phyloP scores from a whole-genome alignment of 1,284 basidiomycete genomes.

The Sutorius eximius region DNA sequence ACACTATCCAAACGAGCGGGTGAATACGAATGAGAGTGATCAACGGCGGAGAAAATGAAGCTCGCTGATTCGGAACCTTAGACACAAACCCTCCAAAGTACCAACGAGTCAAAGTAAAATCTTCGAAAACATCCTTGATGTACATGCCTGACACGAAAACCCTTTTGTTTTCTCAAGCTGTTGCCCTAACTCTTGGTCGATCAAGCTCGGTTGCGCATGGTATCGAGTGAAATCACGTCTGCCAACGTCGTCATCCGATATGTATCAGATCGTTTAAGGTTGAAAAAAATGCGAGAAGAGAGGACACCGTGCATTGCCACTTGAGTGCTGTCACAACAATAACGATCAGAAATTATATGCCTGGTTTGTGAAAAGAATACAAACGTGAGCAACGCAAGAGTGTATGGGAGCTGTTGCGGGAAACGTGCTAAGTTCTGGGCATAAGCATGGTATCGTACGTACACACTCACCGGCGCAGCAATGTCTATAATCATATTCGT shows the following conservation, averaged over 20 bases:
- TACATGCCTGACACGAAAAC: too few relatives aligned
- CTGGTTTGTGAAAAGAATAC: constrained; percentile 5
- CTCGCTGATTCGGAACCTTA: too few relatives aligned
- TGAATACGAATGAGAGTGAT: too few relatives aligned
- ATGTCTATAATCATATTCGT: constrained; percentile 18
- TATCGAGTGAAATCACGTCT: constrained; percentile 1
- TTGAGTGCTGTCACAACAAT: constrained; percentile 22
- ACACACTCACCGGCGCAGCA: constrained; percentile 22
- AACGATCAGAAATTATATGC: constrained; percentile 6
- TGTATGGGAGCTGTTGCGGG: constrained; percentile 18
- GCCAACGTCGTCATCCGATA: neutral
- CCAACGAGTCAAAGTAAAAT: too few relatives aligned
- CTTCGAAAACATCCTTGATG: too few relatives aligned
- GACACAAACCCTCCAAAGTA: too few relatives aligned
- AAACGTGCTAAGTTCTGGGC: neutral
- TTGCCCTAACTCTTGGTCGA: neutral
- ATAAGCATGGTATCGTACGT: neutral
- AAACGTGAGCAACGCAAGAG: constrained; percentile 27
- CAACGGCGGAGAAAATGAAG: too few relatives aligned
- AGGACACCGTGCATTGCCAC: constrained; percentile 30
- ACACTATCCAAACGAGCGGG: too few relatives aligned
- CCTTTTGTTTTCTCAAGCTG: too few relatives aligned
- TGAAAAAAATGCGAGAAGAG: constrained; percentile 32
- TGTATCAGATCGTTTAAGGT: constrained; percentile 23
- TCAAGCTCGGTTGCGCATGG: constrained; percentile 5